Evolutionary conservation across 208 protist species (phyloP), one percentile per base, ranked within the genome.

Genomic region (Trypanosoma brucei): DNA sequence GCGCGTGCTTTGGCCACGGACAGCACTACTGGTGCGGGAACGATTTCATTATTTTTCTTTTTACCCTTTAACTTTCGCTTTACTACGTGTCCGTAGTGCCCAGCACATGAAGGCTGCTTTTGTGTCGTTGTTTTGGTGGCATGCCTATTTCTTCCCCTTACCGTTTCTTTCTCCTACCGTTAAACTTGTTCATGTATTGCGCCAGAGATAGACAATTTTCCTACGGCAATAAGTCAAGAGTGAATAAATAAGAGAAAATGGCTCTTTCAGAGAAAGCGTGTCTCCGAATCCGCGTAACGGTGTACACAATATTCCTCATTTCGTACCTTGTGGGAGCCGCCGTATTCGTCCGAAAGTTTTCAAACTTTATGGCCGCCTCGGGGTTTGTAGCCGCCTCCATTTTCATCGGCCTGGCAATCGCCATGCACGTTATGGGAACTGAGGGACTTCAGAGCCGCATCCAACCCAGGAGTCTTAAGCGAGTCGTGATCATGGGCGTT

Each of bases 331-430:
- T 68, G 44, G 84, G 76, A 45, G 58, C 68, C 1, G 36, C 77
- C 1, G 55, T 75, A 57, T 91, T 91, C 53, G 59, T 72, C 6
- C 14, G 72, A 11, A 59, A 84, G 57, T 86, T 78, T 57, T 36
- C 76, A 44, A 91, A 91, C 71, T 81, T 80, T 73, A 78, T 76
- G 73, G 84, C 84, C n/a, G 75, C 72, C 8, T 68, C 48, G 52
- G 84, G 84, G 30, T 91, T 87, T 68, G 34, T 52, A n/a, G 8
- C 81, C 38, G 70, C 76, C 40, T 60, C 76, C 31, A 2, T 75
- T 2, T 76, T 91, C 34, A 88, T 91, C 48, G 57, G 40, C 42
- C 65, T 88, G 37, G 70, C 79, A 13, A 38, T 69, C 4, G 44
- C 37, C 42, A 46, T 84, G 51, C 74, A 77, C 40, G 14, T 74